These are phyloP conservation scores for Tilletia setariae DNA, from an alignment of 1,284 basidiomycete species.

Conservation along the genomic window DNA sequence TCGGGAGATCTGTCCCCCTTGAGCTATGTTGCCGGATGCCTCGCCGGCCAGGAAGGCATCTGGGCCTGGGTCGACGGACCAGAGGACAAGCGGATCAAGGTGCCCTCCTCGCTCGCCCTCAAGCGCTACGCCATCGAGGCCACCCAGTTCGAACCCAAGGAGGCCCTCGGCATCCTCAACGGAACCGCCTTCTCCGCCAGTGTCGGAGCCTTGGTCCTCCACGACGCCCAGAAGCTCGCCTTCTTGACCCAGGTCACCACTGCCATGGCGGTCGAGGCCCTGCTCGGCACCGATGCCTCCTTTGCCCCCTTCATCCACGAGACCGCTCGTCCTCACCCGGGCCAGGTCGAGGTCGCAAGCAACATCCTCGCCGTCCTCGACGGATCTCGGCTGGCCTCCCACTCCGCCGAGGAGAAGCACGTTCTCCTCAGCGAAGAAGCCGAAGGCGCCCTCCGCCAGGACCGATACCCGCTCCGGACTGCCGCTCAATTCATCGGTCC, in stretches of 20 bases:
- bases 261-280: conserved; percentile 74
- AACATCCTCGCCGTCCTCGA: conserved; percentile 58
- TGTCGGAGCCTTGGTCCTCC: conserved; percentile 60
- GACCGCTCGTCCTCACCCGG: conserved; percentile 76
- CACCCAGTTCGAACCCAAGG: conserved; percentile 72
- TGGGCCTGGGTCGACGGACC: conserved; percentile 31
- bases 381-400: conserved; percentile 67
- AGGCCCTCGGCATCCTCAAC: conserved; percentile 65
- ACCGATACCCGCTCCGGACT: conserved; percentile 68
- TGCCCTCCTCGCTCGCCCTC: conserved; percentile 67
- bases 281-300: conserved; percentile 38
- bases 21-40: conserved; percentile 65
- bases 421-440: conserved; percentile 64
- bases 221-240: conserved; percentile 70
- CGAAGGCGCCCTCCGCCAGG: conserved; percentile 68
- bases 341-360: conserved; percentile 62
- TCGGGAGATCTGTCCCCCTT: conserved; percentile 62
- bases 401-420: conserved; percentile 65
- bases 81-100: conserved; percentile 14
- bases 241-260: conserved; percentile 73
- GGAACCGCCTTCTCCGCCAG: conserved; percentile 74
- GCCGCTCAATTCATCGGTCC: conserved; percentile 26
- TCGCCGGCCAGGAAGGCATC: conserved; percentile 40
- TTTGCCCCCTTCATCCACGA: conserved; percentile 67
- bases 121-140: conserved; percentile 66